phyloP scores from a whole-genome alignment of 2,329 filamentous ascomycete genomes.

The Nigrograna mackinnonii region DNA sequence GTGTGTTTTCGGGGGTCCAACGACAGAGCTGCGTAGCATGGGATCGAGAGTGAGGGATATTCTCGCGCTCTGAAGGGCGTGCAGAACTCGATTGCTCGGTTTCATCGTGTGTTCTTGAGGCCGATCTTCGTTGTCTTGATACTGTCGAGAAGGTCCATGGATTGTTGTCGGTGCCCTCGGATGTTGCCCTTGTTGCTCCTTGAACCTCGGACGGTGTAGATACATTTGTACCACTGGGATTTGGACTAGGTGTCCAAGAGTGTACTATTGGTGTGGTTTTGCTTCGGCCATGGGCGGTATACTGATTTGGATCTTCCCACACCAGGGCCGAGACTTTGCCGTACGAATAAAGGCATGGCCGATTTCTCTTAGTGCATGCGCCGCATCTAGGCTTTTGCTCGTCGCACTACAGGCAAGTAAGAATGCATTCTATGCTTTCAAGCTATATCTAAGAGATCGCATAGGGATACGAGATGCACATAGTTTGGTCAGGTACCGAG shows the following conservation, averaged over 20 bases:
- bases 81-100: background rate
- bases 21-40: background rate
- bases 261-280: slow-evolving; percentile 5
- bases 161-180: background rate
- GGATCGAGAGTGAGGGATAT: background rate
- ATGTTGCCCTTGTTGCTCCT: background rate
- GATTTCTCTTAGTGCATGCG: slow-evolving; percentile 6
- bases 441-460: no score
- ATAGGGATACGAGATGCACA: background rate
- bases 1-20: background rate
- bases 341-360: slow-evolving; percentile 10
- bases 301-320: slow-evolving; percentile 10
- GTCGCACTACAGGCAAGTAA: slow-evolving; percentile 6
- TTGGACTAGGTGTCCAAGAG: background rate
- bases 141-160: background rate
- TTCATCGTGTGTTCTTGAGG: background rate
- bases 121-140: background rate
- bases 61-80: background rate
- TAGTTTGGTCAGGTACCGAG: background rate
- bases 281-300: slow-evolving; percentile 6
- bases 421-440: background rate
- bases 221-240: background rate
- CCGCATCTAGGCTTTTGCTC: slow-evolving; percentile 11
- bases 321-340: slow-evolving; percentile 6
- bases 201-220: background rate